Conservation (phyloP, 2,329 filamentous ascomycete genomes). For the Pyricularia grisea region DNA sequence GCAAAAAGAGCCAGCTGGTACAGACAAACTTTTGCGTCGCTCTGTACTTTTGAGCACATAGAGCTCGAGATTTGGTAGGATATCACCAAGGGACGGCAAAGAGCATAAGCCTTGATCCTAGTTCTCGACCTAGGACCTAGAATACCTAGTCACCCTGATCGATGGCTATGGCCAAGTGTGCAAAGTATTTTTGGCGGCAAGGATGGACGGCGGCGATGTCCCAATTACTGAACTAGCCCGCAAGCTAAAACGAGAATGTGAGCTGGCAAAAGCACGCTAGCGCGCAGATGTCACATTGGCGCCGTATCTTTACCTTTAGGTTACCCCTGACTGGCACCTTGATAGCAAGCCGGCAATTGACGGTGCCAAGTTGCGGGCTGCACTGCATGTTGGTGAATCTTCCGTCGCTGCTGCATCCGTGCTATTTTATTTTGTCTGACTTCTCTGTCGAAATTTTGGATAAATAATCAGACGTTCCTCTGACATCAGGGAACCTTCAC, state of each 20-base stretch:
- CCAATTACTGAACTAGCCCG: background rate
- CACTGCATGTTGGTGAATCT: background rate
- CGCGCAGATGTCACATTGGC: background rate
- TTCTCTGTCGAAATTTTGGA: background rate
- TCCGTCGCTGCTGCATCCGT: background rate
- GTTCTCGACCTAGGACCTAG: no score
- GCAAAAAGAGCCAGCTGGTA: no score
- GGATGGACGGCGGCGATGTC: background rate
- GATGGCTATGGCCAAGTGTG: no score
- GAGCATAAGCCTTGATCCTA: no score
- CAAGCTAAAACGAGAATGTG: background rate
- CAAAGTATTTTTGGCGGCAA: background rate
- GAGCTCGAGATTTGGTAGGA: no score
- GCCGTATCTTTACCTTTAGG: background rate
- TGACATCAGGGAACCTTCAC: background rate
- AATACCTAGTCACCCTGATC: no score
- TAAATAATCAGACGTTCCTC: background rate
- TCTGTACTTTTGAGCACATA: no score
- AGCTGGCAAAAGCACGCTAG: background rate
- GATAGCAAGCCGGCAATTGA: background rate
- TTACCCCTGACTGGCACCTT: background rate
- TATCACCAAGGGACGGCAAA: no score
- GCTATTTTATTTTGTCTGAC: background rate
- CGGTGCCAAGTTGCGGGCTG: background rate
- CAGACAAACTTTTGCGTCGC: no score